Percentiles rank a stretch among this genome's conserved stretches.
Conservation (phyloP, 805 yeast species). For the Candida sithepensis region DNA sequence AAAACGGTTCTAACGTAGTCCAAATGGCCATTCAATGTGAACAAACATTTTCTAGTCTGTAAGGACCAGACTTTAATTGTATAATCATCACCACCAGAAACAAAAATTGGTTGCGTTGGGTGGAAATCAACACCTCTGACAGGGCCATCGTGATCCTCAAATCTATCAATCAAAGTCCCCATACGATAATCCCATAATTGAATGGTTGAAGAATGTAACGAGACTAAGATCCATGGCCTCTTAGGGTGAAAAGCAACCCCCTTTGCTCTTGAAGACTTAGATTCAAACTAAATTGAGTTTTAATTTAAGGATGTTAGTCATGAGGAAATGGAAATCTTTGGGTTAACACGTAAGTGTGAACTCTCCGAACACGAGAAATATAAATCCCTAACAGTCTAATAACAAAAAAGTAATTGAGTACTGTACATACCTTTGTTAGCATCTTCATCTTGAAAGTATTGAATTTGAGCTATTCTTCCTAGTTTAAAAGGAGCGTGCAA, state of each 20-base stretch:
- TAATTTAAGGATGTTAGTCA: neutral
- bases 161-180: conserved; percentile 96
- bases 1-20: conserved; percentile 93
- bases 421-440: conserved; percentile 59
- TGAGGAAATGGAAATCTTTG: neutral
- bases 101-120: conserved; percentile 96
- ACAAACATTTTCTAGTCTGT: conserved; percentile 84
- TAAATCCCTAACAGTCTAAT: neutral
- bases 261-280: conserved; percentile 96
- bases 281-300: conserved; percentile 63
- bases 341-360: neutral
- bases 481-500: neutral
- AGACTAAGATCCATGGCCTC: conserved; percentile 93
- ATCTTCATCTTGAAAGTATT: conserved; percentile 63
- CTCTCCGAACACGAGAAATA: neutral
- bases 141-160: conserved; percentile 98
- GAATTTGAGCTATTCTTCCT: neutral
- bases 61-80: conserved; percentile 95
- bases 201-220: conserved; percentile 95
- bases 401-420: neutral
- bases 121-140: conserved; percentile 95
- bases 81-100: conserved; percentile 96
- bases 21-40: conserved; percentile 88
- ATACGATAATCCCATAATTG: conserved; percentile 99
- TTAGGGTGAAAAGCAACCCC: conserved; percentile 97